Evolutionary conservation across 306 rosid species (phyloP), one percentile per base, ranked within the genome.

Genomic region (Cajanus cajan): DNA sequence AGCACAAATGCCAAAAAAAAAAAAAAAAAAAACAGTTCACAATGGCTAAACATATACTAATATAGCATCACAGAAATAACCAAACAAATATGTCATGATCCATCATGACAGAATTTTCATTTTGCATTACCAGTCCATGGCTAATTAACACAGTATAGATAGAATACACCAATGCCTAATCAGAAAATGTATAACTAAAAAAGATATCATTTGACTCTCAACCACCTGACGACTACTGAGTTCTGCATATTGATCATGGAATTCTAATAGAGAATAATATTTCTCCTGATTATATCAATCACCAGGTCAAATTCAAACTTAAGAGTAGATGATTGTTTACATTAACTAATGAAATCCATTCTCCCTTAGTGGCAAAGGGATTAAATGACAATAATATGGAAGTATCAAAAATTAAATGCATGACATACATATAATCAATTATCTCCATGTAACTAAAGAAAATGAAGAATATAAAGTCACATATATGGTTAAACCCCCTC

Each of bases 391-490:
- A 65, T 34, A 40, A 66, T 25, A 73, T 37, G 66, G 58, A 28
- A 37, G 43, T 16, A 50, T 36, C 78, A 40, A 83, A 83, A 67
- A 68, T 50, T 57, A 24, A 74, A 21, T 65, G 52, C 62, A 82
- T 25, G 15, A 40, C 41, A 62, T 51, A 50, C 50, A 45, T 24
- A 68, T 58, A 33, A 74, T 68, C 68, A 36, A 19, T 74, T 50
- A 58, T 48, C 72, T 44, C 69, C 18, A 7, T 75, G 36, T 43
- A 36, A 66, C n/a, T 16, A 21, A 78, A 71, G 43, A 44, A 68
- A 63, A 34, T 36, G 65, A 71, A 48, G 55, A 64, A 22, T 68
- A 44, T 19, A 59, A 71, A 8, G 50, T 34, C 47, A 40, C 21
- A 57, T 45, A 48, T 24, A 76, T 40, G 79, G 21, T 8, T 41